A percentile compares a stretch with the other conserved stretches of the same genome.
These are phyloP conservation scores for Globisporangium irregulare DNA, from an alignment of 352 stramenopile genomes.

Conservation along the genomic window DNA sequence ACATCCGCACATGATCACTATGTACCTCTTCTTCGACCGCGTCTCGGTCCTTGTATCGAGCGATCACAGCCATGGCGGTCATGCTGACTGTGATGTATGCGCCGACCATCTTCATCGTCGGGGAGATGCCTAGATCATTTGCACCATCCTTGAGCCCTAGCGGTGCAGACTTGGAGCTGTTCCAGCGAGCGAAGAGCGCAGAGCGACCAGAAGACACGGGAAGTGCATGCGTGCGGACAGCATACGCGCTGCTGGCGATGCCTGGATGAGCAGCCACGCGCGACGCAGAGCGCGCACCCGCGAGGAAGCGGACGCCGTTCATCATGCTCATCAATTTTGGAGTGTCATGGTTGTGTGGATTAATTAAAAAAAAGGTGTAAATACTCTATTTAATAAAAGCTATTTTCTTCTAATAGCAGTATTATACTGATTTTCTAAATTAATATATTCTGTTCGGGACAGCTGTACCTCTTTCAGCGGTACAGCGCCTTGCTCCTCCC, in stretches of 20 bases:
- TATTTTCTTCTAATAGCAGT: no score
- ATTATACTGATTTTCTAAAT: no score
- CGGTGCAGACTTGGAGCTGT: constrained; percentile 21
- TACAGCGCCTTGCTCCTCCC: neutral
- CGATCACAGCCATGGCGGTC: constrained; percentile 51
- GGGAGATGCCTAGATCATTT: constrained; percentile 28
- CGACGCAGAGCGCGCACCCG: constrained; percentile 4
- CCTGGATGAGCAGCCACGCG: constrained; percentile 2
- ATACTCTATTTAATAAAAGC: no score
- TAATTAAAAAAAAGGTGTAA: neutral
- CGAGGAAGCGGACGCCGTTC: neutral
- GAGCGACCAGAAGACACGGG: neutral
- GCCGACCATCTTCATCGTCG: constrained; percentile 51
- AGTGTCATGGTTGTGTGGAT: neutral
- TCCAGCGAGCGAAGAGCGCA: constrained; percentile 13
- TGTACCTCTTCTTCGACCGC: constrained; percentile 48
- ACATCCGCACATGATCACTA: neutral
- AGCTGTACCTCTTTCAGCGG: neutral
- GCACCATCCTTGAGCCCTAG: constrained; percentile 47
- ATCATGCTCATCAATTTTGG: neutral
- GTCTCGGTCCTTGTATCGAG: constrained; percentile 57
- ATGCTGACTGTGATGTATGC: constrained; percentile 58
- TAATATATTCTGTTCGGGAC: no score
- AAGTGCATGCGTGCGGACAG: neutral
- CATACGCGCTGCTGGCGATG: neutral